Base-by-base conservation (phyloP, 177 flowering plant species). In the Vitis hybrid region DNA sequence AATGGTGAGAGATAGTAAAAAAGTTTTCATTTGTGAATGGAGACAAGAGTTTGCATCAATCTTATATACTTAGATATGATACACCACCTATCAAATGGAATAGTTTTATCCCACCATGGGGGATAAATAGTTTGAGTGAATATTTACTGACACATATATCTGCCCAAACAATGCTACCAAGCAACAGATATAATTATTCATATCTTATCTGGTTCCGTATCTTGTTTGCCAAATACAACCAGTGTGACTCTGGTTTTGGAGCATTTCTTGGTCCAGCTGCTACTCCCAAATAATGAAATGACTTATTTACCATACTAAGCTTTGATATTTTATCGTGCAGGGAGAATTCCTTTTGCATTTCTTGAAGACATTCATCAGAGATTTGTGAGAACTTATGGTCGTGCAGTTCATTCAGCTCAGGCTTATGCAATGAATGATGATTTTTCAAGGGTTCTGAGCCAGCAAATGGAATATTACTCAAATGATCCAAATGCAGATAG, bases 351-450 rank as follows among this genome's bases (percentile, higher is more conserved):
- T 31, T 95, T 93, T 82, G 90, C 97, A 45, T 95, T 93, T 80
- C 93, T 95, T 53, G 98, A 95, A 79, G 99, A 95, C 9, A 87
- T 93, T 66, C 99, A 95, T 77, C 94, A 92, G 75, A 89, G 88
- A 81, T 91, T 95, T 83, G 96, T 87, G 62, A 89, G 87, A 86
- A 86, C 96, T 16, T 95, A 93, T 76, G 98, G 95, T 11, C 90
- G 98, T 29, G 87, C 90, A 51, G 89, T 95, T 68, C 88, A 74
- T 69, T 76, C 96, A 9, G 98, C 98, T 18, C 88, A 77, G 67
- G 93, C 98, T 59, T 95, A 95, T 79, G 94, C 79, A 59, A 95
- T 93, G 99, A 93, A 95, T 67, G 98, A 93, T 76, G 99, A 95
- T 62, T 95, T 92, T 75, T 93, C 99, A 16, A 93, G 99, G 74